These are phyloP conservation scores for Magnaporthiopsis rhizophila DNA, from an alignment of 2,329 filamentous ascomycete species.

Conservation along the genomic window DNA sequence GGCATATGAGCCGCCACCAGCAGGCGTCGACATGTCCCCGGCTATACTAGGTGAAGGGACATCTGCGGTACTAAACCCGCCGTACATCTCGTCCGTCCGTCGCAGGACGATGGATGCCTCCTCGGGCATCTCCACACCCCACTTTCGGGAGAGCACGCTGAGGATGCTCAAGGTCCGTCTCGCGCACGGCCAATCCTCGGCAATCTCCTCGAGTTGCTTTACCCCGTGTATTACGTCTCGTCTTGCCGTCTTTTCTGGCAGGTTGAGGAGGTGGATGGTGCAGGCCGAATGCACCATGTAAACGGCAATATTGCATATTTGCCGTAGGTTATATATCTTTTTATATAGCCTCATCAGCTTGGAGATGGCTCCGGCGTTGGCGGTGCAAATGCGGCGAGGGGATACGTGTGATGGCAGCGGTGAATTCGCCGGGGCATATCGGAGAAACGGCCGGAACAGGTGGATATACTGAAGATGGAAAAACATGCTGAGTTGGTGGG, in stretches of 20 bases:
- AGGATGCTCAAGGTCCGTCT: slow-evolving; percentile 78
- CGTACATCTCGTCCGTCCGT: slow-evolving; percentile 73
- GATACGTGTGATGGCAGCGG: slow-evolving; percentile 83
- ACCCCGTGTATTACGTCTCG: slow-evolving; percentile 86
- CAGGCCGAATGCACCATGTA: slow-evolving; percentile 94
- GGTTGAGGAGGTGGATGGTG: slow-evolving; percentile 86
- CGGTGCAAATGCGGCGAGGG: slow-evolving; percentile 81
- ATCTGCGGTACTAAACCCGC: slow-evolving; percentile 57
- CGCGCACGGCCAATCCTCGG: slow-evolving; percentile 88
- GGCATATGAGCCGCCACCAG: slow-evolving; percentile 12
- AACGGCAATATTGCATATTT: slow-evolving; percentile 93
- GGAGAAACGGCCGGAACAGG: slow-evolving; percentile 89
- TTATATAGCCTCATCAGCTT: slow-evolving; percentile 95
- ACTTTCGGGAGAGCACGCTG: slow-evolving; percentile 77
- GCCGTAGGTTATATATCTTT: slow-evolving; percentile 78
- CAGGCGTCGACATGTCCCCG: slow-evolving; percentile 17
- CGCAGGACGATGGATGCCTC: slow-evolving; percentile 72
- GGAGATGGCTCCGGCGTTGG: slow-evolving; percentile 81
- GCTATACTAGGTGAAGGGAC: slow-evolving; percentile 45
- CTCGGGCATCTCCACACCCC: slow-evolving; percentile 78
- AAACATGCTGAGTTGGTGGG: slow-evolving; percentile 66
- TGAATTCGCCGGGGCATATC: slow-evolving; percentile 74
- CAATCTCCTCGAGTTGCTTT: slow-evolving; percentile 90
- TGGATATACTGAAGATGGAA: slow-evolving; percentile 94
- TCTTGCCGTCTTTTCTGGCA: slow-evolving; percentile 85